Evolutionary conservation across 2,329 filamentous ascomycete genomes (phyloP), one percentile per base, ranked within the genome.

Genomic region (Cordyceps militaris): DNA sequence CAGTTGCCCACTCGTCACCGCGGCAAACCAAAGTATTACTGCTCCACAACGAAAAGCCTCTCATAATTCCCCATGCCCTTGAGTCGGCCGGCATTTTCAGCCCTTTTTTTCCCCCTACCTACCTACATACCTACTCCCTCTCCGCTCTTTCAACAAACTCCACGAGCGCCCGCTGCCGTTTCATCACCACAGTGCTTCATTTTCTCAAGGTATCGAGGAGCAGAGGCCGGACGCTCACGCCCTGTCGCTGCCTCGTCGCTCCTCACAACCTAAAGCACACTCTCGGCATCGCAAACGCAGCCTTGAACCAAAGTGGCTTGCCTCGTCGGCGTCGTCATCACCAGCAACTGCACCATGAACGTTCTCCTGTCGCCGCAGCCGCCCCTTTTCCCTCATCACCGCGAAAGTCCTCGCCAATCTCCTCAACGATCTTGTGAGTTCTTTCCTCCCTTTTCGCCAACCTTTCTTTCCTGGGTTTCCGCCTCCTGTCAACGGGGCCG

Each of bases 281-380:
- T 13, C 10, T 60, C 57, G 55, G 32, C 24, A 48, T 60, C 52
- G n/a, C 32, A 58, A 52, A 14, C 57, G 21, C 47, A 51, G 32
- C 50, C 44, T 56, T 16, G 48, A 58, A 26, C 40, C 42, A 26
- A 16, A 53, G 40, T 23, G 34, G 43, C 38, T 38, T 24, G n/a
- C n/a, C 38, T 40, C 24, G 5, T 24, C 40, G 10, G 3, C 40
- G 21, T 43, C 21, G 40, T 43, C 40, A 21, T 42, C 38, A n/a
- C n/a, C 38, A 21, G 1, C n/a, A 10, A 42, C 44, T 43, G 28
- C 69, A 79, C 62, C 58, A 87, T 87, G 84, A 85, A 85, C 70
- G 76, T 84, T 69, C 69, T 86, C 71, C 71, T 86, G 62, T 79
- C 81, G 66, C 79, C 81, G 64, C 82, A 85, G 69, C 81, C 81